Base-by-base conservation (phyloP, 2,329 filamentous ascomycete genomes). In the Cryphonectria carpinicola region DNA sequence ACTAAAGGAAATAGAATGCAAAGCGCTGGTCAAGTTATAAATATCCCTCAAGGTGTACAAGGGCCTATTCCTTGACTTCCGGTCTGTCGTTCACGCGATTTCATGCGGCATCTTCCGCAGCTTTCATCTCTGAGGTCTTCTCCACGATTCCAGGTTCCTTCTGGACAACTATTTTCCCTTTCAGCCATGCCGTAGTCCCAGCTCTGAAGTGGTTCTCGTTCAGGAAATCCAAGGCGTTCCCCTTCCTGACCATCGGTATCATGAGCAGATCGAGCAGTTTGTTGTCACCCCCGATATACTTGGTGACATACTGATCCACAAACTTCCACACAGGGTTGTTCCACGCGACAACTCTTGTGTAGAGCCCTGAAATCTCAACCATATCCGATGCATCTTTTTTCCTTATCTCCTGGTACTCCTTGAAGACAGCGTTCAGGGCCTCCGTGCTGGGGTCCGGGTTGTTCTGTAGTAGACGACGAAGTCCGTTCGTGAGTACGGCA, bases 281-380 rank as follows among this genome's bases (percentile, higher is more conserved):
- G 61, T 63, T 67, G 65, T 73, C 71, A 22, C 71, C 71, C 11
- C 71, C 71, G 8, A 73, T 69, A 13, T 65, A 58, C 22, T 70
- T 70, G 28, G 67, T 67, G 25, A 73, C 56, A 35, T 74, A 73
- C 49, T 72, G 73, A 41, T 73, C 73, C 19, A 68, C 68, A 32
- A 75, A 62, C 58, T 71, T 70, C 66, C 69, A 70, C 39, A 71
- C 22, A 17, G 67, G 65, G 35, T 73, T 74, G 37, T 73, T 46
- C 74, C 73, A 74, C 1, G 73, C 72, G 28, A 72, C 69, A 14
- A 73, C 71, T 49, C 73, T 70, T 8, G 70, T 72, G 58, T 73
- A 70, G 5, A 73, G 65, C 19, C 70, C 68, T 3, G 72, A 72
- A 0, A 69, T 49, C 3, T 61, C 41, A 13, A 68, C 66, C 46